These are phyloP conservation scores for Peziza echinospora DNA, from an alignment of 495 filamentous ascomycete species.

Conservation along the genomic window DNA sequence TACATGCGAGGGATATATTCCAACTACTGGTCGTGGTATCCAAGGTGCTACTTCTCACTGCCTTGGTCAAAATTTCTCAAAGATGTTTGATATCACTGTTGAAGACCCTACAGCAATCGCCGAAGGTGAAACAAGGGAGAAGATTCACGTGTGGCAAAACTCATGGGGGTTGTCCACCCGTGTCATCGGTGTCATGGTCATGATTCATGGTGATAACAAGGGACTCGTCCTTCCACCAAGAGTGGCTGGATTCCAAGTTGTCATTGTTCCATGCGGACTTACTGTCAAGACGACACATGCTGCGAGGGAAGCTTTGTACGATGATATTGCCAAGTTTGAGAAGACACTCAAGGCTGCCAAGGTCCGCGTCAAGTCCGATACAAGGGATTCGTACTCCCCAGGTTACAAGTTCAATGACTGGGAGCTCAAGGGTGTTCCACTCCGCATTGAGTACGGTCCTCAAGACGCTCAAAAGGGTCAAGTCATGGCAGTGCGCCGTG, in stretches of 20 bases:
- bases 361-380: slow-evolving; percentile 51
- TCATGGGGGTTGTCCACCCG: slow-evolving; percentile 94
- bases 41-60: slow-evolving; percentile 89
- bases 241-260: slow-evolving; percentile 63
- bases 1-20: slow-evolving; percentile 87
- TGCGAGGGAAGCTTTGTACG: slow-evolving; percentile 47
- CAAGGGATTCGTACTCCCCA: slow-evolving; percentile 68
- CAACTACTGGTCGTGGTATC: slow-evolving; percentile 82
- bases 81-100: slow-evolving; percentile 94
- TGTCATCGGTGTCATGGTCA: slow-evolving; percentile 91
- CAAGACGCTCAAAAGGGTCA: slow-evolving; percentile 71
- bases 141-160: slow-evolving; percentile 86
- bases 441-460: slow-evolving; percentile 86
- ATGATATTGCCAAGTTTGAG: slow-evolving; percentile 46
- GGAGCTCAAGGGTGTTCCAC: slow-evolving; percentile 82
- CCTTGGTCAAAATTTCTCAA: slow-evolving; percentile 90
- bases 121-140: slow-evolving; percentile 44
- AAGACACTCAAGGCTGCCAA: slow-evolving; percentile 39
- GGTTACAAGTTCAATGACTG: slow-evolving; percentile 97
- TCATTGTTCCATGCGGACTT: slow-evolving; percentile 85
- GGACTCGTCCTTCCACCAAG: slow-evolving; percentile 72
- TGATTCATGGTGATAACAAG: slow-evolving; percentile 88
- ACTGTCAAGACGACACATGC: slow-evolving; percentile 65
- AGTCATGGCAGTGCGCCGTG: slow-evolving; percentile 66
- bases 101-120: slow-evolving; percentile 71